These are phyloP conservation scores for Cyberlindnera misumaiensis DNA, from an alignment of 805 yeast genomes.

Conservation along the genomic window DNA sequence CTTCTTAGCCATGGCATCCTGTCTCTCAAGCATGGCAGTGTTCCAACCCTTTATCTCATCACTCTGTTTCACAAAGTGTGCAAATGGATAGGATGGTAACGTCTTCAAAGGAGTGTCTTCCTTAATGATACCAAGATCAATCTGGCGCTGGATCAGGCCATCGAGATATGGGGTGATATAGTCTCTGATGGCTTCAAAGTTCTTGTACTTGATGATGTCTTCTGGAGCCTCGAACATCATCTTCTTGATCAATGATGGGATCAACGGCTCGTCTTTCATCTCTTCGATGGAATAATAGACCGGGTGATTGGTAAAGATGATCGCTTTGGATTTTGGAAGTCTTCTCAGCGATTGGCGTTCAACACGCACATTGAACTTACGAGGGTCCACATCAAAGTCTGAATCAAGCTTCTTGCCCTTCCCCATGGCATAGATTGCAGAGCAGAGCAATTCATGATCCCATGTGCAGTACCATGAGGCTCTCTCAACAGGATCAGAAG, in stretches of 20 bases:
- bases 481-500: slow-evolving; percentile 59
- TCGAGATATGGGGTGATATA: slow-evolving; percentile 55
- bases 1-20: slow-evolving; percentile 16
- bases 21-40: slow-evolving; percentile 21
- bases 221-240: slow-evolving; percentile 62
- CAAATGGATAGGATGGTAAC: slow-evolving; percentile 57
- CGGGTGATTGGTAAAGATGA: slow-evolving; percentile 72
- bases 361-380: slow-evolving; percentile 58
- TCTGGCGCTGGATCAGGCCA: slow-evolving; percentile 48
- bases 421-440: slow-evolving; percentile 46
- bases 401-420: slow-evolving; percentile 40
- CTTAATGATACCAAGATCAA: slow-evolving; percentile 45
- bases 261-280: slow-evolving; percentile 73
- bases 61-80: slow-evolving; percentile 37
- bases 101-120: slow-evolving; percentile 55
- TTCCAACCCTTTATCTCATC: slow-evolving; percentile 38
- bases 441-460: slow-evolving; percentile 57
- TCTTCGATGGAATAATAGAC: slow-evolving; percentile 74
- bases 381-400: slow-evolving; percentile 31
- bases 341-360: slow-evolving; percentile 68
- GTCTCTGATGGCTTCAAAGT: slow-evolving; percentile 51
- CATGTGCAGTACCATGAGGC: slow-evolving; percentile 72
- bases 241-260: slow-evolving; percentile 58
- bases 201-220: slow-evolving; percentile 57
- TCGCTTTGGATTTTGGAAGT: slow-evolving; percentile 57